These are phyloP conservation scores for Vigna angularis DNA, from an alignment of 306 rosid genomes.

Conservation along the genomic window DNA sequence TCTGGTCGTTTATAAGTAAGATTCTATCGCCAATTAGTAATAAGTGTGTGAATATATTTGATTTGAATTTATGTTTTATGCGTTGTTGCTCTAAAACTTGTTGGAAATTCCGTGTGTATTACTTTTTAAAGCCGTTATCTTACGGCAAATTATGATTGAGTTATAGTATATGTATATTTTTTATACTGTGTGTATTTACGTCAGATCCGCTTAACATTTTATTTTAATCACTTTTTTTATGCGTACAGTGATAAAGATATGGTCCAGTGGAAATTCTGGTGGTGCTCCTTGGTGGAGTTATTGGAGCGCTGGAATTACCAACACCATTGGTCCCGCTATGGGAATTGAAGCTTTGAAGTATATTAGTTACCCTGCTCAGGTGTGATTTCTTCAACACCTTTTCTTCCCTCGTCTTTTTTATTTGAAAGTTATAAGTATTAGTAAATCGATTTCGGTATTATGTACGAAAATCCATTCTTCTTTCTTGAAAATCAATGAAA, in stretches of 20 bases:
- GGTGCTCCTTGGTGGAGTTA: slow-evolving; percentile 95
- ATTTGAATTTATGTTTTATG: background rate
- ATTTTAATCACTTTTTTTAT: background rate
- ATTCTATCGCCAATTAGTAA: slow-evolving; percentile 12
- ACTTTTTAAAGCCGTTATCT: background rate
- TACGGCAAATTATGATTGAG: background rate
- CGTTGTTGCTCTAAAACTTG: background rate
- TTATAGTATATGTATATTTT: background rate
- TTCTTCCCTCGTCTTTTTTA: background rate
- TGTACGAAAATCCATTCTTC: background rate
- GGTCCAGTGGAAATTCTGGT: slow-evolving; percentile 65
- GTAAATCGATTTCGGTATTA: background rate
- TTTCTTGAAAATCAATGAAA: background rate
- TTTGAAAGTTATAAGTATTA: no score
- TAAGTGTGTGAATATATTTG: background rate
- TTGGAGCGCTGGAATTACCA: slow-evolving; percentile 98
- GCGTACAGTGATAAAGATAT: slow-evolving; percentile 79
- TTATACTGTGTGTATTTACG: background rate
- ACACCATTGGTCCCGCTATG: slow-evolving; percentile 99
- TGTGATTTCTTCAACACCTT: slow-evolving; percentile 28
- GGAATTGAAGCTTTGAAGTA: slow-evolving; percentile 97
- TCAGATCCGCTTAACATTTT: background rate
- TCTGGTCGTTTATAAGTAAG: slow-evolving; percentile 96
- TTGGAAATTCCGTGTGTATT: background rate
- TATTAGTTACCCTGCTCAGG: slow-evolving; percentile 99